Percentiles rank a stretch among this genome's conserved stretches.
Evolutionary conservation across 306 rosid species (phyloP).

Genomic region (Fragaria vesca): DNA sequence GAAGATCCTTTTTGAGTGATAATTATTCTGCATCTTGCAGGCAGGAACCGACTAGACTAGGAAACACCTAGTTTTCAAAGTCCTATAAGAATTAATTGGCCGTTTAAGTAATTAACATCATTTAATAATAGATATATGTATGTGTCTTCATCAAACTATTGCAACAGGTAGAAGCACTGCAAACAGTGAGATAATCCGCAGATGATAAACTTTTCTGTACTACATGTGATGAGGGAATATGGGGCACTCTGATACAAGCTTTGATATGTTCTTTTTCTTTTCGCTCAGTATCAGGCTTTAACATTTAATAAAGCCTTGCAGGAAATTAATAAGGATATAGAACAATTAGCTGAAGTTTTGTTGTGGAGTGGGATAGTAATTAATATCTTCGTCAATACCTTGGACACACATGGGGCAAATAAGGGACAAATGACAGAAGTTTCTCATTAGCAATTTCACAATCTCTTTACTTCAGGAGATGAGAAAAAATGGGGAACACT

Average conservation of each 20-base stretch:
- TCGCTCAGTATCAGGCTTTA: background rate
- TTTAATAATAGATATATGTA: background rate
- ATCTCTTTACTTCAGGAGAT: background rate
- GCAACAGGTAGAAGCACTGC: background rate
- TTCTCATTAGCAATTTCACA: background rate
- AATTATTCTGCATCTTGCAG: background rate
- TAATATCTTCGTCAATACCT: background rate
- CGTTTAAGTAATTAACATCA: background rate
- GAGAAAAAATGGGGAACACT: background rate
- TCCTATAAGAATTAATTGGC: background rate
- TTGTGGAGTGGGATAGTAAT: background rate
- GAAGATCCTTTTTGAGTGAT: background rate
- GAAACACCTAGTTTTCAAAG: background rate
- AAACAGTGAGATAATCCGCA: background rate
- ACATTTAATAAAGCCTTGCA: background rate
- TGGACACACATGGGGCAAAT: background rate
- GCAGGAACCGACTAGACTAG: background rate
- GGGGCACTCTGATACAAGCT: background rate
- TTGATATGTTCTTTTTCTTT: background rate
- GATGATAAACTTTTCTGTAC: background rate
- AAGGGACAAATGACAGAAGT: background rate
- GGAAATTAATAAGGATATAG: background rate
- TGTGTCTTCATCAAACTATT: background rate
- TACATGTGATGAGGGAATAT: background rate
- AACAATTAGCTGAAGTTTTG: background rate